A percentile compares a stretch with the other conserved stretches of the same genome.
phyloP scores from a whole-genome alignment of 1,284 basidiomycete genomes.

The Heliocybe sulcata region DNA sequence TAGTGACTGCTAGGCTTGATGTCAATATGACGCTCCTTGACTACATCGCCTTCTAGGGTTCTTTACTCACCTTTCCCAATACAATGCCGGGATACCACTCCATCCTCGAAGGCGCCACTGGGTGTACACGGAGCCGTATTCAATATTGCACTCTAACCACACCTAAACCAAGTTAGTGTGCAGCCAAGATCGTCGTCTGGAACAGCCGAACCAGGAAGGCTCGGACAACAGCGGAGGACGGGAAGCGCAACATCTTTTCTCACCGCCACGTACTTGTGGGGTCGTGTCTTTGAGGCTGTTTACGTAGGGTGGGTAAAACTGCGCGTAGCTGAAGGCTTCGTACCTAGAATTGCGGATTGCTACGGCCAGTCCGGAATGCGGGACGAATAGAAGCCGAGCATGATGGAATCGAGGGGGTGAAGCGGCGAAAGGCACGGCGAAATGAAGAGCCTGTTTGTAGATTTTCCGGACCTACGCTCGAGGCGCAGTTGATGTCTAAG shows the following conservation, averaged over 20 bases:
- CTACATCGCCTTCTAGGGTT: neutral
- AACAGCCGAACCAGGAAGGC: neutral
- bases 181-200: neutral
- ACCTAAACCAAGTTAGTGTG: neutral
- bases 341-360: neutral
- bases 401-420: neutral
- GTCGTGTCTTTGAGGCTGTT: neutral
- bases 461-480: neutral
- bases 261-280: neutral
- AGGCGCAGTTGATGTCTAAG: neutral
- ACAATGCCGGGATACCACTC: no score
- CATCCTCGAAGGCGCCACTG: no score
- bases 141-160: no score
- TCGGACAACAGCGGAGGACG: neutral
- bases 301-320: neutral
- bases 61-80: no score
- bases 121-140: no score
- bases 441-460: neutral
- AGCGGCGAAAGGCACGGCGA: neutral
- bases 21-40: neutral
- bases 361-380: neutral
- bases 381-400: neutral
- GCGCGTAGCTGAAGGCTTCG: neutral
- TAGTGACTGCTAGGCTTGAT: neutral
- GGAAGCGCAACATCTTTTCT: neutral